Evolutionary conservation across 305 asterid species (phyloP), one percentile per base, ranked within the genome.

Genomic region (Rubia peregrina): DNA sequence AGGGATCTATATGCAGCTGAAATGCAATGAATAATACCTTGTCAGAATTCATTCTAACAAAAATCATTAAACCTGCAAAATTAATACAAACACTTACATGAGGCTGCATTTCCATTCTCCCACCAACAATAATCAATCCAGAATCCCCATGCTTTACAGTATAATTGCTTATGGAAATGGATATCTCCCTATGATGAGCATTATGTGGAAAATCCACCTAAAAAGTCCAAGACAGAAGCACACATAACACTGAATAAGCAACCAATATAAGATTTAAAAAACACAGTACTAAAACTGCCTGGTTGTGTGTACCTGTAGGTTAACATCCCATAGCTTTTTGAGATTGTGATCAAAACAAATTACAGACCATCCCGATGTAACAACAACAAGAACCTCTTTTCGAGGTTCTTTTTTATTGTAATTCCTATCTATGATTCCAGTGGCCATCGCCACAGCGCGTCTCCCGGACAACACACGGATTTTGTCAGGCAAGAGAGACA

Each of bases 321-420:
- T 91, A 63, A 81, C 87, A 56, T 94, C 98, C 98, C 98, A 94
- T 46, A 91, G 90, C 85, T 91, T 94, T 30, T 83, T 83, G 83
- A 89, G 96, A 82, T 94, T 94, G 90, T 94, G 98, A 80, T 94
- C 96, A 36, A 91, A 94, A 77, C 98, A 94, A 97, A 94, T 91
- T 69, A 91, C 95, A 63, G 87, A 83, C 98, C 97, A 94, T 70
- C 93, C 96, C 67, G 96, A 88, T 73, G 97, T 94, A 46, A 94
- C 97, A 53, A 91, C 96, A 77, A 94, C 97, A 62, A 91, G 74
- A 49, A 94, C 97, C 85, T 89, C 96, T 80, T 94, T 94, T 51
- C 78, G 85, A 51, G 89, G 89, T 74, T 88, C 96, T 80, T 81
- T 81, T 64, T 75, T 81, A 76, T 86, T 86, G 75, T 89, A 91